These are phyloP conservation scores for Trichaptum fuscoviolaceum DNA, from an alignment of 768 basidiomycete species.

Conservation along the genomic window DNA sequence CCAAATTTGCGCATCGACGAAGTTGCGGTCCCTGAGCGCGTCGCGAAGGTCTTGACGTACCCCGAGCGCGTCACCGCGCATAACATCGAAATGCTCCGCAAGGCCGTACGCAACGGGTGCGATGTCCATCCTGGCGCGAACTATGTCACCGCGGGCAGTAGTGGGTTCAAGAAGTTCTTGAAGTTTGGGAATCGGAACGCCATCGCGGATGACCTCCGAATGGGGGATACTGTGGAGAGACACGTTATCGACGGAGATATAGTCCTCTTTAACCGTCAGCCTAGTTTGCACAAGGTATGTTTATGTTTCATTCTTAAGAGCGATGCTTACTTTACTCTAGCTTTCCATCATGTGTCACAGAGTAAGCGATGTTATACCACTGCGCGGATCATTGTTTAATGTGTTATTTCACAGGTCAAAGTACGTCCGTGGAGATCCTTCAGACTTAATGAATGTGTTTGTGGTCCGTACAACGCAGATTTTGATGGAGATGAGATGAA, in stretches of 20 bases:
- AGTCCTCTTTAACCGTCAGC: constrained; percentile 97
- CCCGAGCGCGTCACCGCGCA: constrained; percentile 92
- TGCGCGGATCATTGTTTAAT: neutral
- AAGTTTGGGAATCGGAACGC: constrained; percentile 79
- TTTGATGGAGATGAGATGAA: constrained; percentile 99
- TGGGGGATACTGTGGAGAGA: constrained; percentile 92
- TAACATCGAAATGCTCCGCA: constrained; percentile 73
- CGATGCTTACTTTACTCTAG: constrained; percentile 21
- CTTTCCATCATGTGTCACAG: constrained; percentile 99
- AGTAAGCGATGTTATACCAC: constrained; percentile 31
- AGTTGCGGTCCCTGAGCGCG: constrained; percentile 93
- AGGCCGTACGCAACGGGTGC: constrained; percentile 82
- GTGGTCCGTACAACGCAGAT: constrained; percentile 98
- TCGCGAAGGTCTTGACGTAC: constrained; percentile 92
- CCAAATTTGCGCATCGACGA: constrained; percentile 99
- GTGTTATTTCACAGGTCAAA: constrained; percentile 52
- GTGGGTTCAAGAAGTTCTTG: constrained; percentile 79
- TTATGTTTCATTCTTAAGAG: neutral
- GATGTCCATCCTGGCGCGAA: constrained; percentile 95
- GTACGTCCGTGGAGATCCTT: constrained; percentile 97
- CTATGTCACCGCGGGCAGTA: constrained; percentile 78
- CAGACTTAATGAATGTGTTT: constrained; percentile 97
- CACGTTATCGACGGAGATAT: constrained; percentile 95
- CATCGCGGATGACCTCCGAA: constrained; percentile 73
- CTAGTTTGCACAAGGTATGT: constrained; percentile 88